Conservation (phyloP, 148 eudicot species). For the Rhododendron vialii region DNA sequence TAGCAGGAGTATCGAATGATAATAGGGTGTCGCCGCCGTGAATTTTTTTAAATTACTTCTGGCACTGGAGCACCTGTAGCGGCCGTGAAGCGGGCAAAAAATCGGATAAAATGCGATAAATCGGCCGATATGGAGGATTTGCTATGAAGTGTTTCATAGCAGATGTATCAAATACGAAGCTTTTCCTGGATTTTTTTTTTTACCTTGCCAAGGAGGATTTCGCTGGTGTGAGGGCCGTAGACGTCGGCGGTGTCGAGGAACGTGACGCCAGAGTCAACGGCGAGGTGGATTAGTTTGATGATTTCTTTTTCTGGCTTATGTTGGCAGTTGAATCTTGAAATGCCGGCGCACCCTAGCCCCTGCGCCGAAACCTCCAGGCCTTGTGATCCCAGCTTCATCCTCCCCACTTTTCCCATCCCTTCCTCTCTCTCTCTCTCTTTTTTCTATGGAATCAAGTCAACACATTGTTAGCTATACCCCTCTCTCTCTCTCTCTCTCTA, state of each 20-base stretch:
- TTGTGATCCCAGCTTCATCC: neutral
- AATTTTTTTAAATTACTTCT: no score
- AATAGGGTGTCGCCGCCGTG: no score
- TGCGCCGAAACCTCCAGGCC: constrained; percentile 3
- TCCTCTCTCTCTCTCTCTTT: neutral
- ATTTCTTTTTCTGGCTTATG: neutral
- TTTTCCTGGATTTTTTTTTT: neutral
- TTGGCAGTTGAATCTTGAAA: neutral
- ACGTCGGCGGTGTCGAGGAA: constrained; percentile 9
- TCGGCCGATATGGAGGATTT: no score
- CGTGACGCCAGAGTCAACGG: constrained; percentile 1
- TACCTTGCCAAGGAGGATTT: constrained; percentile 3
- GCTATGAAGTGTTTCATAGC: neutral
- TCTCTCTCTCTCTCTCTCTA: no score
- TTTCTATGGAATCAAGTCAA: neutral
- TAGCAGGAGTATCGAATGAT: neutral
- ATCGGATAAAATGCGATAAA: no score
- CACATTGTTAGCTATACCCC: no score
- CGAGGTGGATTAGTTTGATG: neutral
- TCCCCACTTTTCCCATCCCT: neutral
- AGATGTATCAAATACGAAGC: neutral
- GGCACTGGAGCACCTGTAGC: no score
- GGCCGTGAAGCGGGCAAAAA: no score
- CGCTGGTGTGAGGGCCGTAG: neutral
- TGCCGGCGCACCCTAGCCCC: neutral